phyloP scores from a whole-genome alignment of 345 rosid species.

The Boechera stricta region DNA sequence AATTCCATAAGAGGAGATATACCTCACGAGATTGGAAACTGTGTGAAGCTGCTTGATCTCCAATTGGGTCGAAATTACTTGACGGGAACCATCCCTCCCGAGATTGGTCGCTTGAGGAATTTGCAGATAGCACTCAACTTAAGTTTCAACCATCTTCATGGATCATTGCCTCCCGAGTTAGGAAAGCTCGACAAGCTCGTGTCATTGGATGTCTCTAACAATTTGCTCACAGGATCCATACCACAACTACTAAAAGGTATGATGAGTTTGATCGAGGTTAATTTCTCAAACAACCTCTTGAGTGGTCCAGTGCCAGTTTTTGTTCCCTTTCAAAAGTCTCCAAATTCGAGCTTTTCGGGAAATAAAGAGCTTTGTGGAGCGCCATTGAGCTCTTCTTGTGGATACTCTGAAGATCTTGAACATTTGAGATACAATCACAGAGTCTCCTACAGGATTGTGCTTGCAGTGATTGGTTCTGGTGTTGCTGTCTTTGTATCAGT shows the following conservation, averaged over 20 bases:
- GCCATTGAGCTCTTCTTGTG: conserved; percentile 70
- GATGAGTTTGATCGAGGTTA: conserved; percentile 91
- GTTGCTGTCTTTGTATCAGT: conserved; percentile 85
- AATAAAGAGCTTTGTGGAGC: conserved; percentile 92
- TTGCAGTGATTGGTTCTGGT: conserved; percentile 91
- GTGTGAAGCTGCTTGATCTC: conserved; percentile 62
- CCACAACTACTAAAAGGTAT: conserved; percentile 76
- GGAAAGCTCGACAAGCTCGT: conserved; percentile 87
- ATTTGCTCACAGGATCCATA: conserved; percentile 77
- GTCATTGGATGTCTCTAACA: conserved; percentile 83
- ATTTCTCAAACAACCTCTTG: conserved; percentile 84
- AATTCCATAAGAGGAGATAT: conserved; percentile 77
- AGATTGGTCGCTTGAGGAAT: conserved; percentile 70
- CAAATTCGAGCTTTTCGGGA: conserved; percentile 73
- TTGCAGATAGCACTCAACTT: conserved; percentile 75
- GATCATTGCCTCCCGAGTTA: conserved; percentile 75
- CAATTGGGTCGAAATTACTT: conserved; percentile 76
- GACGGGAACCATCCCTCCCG: conserved; percentile 80
- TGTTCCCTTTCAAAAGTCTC: conserved; percentile 88
- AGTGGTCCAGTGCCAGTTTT: conserved; percentile 70
- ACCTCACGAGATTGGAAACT: conserved; percentile 79
- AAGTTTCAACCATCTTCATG: conserved; percentile 87
- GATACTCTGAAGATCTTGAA: conserved; percentile 48
- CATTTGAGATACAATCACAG: conserved; percentile 64
- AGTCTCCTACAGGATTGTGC: conserved; percentile 82